These are phyloP conservation scores for Euptelea pleiosperma DNA, from an alignment of 164 flowering plant species.

Conservation along the genomic window DNA sequence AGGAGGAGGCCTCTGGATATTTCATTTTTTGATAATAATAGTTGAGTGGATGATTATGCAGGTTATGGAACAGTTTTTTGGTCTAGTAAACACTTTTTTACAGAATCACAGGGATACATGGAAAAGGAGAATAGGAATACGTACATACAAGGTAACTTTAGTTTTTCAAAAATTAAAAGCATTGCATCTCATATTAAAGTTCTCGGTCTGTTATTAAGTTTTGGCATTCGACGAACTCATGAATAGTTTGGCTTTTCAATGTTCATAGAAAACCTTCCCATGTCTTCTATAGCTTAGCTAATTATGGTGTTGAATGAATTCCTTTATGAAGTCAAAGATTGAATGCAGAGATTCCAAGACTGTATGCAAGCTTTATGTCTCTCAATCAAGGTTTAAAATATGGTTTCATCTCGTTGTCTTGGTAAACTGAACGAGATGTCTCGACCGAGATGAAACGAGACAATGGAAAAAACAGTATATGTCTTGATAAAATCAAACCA, in stretches of 20 bases:
- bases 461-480: too few species aligned
- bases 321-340: too few species aligned
- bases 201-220: too few species aligned
- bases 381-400: too few species aligned
- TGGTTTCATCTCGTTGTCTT: too few species aligned
- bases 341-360: too few species aligned
- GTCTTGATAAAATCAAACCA: too few species aligned
- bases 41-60: conserved; percentile 30
- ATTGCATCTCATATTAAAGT: background rate
- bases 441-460: too few species aligned
- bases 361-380: too few species aligned
- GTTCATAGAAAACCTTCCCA: background rate
- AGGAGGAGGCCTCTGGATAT: background rate
- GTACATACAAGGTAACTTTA: conserved; percentile 84
- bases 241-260: background rate
- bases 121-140: conserved; percentile 82
- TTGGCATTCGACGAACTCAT: background rate
- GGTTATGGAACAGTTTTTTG: conserved; percentile 99
- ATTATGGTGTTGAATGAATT: background rate
- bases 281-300: background rate
- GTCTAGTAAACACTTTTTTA: conserved; percentile 86
- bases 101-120: conserved; percentile 74
- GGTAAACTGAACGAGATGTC: too few species aligned
- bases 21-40: too few species aligned
- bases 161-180: too few species aligned